Evolutionary conservation across 345 rosid genomes (phyloP).

Genomic region (Salix arbutifolia): DNA sequence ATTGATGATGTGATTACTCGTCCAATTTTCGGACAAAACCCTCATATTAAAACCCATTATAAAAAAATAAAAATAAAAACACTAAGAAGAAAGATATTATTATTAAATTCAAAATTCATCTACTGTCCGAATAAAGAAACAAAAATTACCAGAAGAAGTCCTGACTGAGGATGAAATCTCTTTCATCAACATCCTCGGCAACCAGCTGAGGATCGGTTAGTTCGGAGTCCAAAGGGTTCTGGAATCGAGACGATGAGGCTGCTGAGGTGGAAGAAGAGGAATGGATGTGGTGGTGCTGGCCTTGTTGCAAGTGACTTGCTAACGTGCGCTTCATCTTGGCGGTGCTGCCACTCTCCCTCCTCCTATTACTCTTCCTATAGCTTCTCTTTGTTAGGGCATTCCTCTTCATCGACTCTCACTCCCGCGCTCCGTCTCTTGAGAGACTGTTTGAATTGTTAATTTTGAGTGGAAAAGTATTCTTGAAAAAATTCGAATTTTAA

Average conservation of each 20-base stretch:
- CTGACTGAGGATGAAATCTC: constrained; percentile 83
- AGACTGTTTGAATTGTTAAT: too few relatives aligned
- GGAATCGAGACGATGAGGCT: constrained; percentile 27
- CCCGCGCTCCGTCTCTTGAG: neutral
- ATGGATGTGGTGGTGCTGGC: constrained; percentile 30
- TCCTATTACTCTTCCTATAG: constrained; percentile 9
- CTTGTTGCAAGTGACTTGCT: constrained; percentile 33
- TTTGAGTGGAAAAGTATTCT: too few relatives aligned
- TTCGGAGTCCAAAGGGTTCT: constrained; percentile 44
- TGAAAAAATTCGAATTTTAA: too few relatives aligned
- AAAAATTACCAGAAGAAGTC: constrained; percentile 79
- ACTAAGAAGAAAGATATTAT: neutral
- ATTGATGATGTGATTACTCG: neutral
- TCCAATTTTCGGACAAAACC: too few relatives aligned
- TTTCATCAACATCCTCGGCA: constrained; percentile 37
- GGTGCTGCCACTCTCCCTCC: constrained; percentile 3
- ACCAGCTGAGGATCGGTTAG: constrained; percentile 24
- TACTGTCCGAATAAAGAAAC: neutral
- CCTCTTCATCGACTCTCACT: constrained; percentile 34
- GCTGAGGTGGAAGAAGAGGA: constrained; percentile 20
- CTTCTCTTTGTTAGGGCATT: constrained; percentile 32
- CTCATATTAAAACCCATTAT: too few relatives aligned
- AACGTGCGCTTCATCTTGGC: constrained; percentile 49
- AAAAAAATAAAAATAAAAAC: neutral
- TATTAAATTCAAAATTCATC: neutral